Conservation (phyloP, 345 rosid genomes). For the Cardamine chenopodiifolia region DNA sequence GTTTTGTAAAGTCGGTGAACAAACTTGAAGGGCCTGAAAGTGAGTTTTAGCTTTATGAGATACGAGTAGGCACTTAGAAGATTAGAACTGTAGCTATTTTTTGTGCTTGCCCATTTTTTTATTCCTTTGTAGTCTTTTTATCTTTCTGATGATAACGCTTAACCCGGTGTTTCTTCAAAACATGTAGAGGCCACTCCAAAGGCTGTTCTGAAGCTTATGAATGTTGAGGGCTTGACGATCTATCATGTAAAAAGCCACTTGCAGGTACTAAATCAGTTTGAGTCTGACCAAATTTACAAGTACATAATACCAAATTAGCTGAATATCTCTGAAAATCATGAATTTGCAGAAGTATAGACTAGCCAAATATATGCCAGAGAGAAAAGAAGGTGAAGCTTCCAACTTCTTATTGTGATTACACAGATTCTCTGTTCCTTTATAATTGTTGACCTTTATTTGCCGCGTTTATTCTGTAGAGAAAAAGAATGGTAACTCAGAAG, state of each 20-base stretch:
- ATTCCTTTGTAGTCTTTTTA: constrained; percentile 11
- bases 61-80: neutral
- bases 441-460: neutral
- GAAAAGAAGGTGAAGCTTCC: constrained; percentile 67
- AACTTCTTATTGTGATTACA: constrained; percentile 7
- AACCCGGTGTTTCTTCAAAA: constrained; percentile 25
- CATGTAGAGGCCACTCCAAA: constrained; percentile 91
- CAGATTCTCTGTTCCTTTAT: constrained; percentile 19
- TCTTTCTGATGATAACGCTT: constrained; percentile 7
- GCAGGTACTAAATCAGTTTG: constrained; percentile 57
- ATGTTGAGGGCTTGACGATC: constrained; percentile 84
- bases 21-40: constrained; percentile 94
- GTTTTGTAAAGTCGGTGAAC: constrained; percentile 67
- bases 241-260: constrained; percentile 96
- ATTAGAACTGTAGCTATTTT: neutral
- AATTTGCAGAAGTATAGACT: constrained; percentile 84
- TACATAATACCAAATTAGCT: constrained; percentile 17
- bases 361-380: constrained; percentile 91
- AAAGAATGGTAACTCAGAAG: constrained; percentile 60
- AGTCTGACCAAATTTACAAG: neutral
- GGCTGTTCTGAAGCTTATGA: constrained; percentile 88
- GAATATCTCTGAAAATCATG: constrained; percentile 14
- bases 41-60: constrained; percentile 44
- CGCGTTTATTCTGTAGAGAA: constrained; percentile 44
- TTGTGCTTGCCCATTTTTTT: constrained; percentile 3